Conservation (phyloP, 768 basidiomycete genomes). For the Lactarius trivialis region DNA sequence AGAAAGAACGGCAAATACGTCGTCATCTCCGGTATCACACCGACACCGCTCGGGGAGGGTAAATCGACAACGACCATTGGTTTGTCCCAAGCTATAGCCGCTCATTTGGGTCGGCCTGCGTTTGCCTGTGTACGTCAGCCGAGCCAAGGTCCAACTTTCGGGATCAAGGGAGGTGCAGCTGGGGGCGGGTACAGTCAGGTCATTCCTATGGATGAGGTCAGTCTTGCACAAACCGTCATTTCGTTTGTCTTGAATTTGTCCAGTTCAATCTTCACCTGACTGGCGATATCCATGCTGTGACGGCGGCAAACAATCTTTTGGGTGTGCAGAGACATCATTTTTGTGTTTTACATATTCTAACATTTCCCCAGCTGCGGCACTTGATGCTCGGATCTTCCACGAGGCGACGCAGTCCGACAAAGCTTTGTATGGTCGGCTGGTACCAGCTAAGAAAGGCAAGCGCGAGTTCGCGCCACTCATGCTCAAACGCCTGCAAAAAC, state of each 20-base stretch:
- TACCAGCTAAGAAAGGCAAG: constrained; percentile 89
- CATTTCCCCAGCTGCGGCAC: constrained; percentile 68
- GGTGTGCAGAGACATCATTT: constrained; percentile 38
- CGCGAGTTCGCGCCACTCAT: constrained; percentile 94
- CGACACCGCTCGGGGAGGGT: constrained; percentile 94
- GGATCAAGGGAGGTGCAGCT: constrained; percentile 98
- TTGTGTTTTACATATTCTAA: background rate
- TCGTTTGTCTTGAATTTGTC: constrained; percentile 12
- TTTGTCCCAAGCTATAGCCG: constrained; percentile 91
- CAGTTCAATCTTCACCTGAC: constrained; percentile 95
- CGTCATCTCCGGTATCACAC: constrained; percentile 92
- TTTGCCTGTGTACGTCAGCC: constrained; percentile 98
- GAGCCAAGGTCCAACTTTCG: constrained; percentile 97
- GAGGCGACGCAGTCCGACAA: constrained; percentile 95
- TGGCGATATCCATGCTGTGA: constrained; percentile 96
- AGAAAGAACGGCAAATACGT: constrained; percentile 95
- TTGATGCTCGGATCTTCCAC: constrained; percentile 97
- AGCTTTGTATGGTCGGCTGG: constrained; percentile 86
- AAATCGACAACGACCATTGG: constrained; percentile 98
- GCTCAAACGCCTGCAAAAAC: constrained; percentile 91
- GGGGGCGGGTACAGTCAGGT: constrained; percentile 98
- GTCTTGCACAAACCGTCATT: constrained; percentile 1
- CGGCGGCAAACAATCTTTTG: constrained; percentile 94
- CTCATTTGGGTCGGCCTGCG: constrained; percentile 84
- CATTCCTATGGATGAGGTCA: constrained; percentile 97